Evolutionary conservation across 805 yeast genomes (phyloP).

Genomic region (Cyberlindnera saturnus): DNA sequence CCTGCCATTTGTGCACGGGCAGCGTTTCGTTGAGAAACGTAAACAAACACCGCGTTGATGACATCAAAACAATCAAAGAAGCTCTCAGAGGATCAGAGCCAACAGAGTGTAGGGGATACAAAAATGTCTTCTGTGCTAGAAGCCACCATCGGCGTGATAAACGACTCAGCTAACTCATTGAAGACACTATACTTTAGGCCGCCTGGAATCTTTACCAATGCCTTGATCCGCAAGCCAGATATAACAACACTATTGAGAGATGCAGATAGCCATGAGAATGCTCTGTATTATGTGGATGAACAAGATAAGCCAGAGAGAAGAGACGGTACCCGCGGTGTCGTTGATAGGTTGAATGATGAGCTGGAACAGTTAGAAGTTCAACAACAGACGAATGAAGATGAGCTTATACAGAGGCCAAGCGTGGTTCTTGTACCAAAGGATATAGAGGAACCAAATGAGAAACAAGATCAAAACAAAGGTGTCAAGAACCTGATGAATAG

Average conservation of each 20-base stretch:
- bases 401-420: slow-evolving; percentile 7
- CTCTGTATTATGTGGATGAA: slow-evolving; percentile 39
- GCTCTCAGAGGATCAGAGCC: too few relatives aligned
- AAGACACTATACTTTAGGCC: slow-evolving; percentile 39
- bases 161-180: slow-evolving; percentile 13
- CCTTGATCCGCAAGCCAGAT: slow-evolving; percentile 44
- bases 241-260: slow-evolving; percentile 57
- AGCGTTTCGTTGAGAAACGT: too few relatives aligned
- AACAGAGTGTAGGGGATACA: too few relatives aligned
- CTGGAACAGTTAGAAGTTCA: slow-evolving; percentile 22
- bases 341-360: slow-evolving; percentile 31
- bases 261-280: slow-evolving; percentile 45
- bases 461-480: slow-evolving; percentile 18
- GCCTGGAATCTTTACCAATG: slow-evolving; percentile 63
- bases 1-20: too few relatives aligned
- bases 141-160: slow-evolving; percentile 6
- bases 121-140: slow-evolving; percentile 13
- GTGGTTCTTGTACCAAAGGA: slow-evolving; percentile 22
- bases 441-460: slow-evolving; percentile 3
- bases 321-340: slow-evolving; percentile 42
- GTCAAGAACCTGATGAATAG: slow-evolving; percentile 27
- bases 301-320: slow-evolving; percentile 37
- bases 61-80: too few relatives aligned
- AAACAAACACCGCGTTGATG: too few relatives aligned
- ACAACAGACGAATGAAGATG: not conserved